phyloP scores from a whole-genome alignment of 2,329 filamentous ascomycete species.

The Ascochyta rabiei region DNA sequence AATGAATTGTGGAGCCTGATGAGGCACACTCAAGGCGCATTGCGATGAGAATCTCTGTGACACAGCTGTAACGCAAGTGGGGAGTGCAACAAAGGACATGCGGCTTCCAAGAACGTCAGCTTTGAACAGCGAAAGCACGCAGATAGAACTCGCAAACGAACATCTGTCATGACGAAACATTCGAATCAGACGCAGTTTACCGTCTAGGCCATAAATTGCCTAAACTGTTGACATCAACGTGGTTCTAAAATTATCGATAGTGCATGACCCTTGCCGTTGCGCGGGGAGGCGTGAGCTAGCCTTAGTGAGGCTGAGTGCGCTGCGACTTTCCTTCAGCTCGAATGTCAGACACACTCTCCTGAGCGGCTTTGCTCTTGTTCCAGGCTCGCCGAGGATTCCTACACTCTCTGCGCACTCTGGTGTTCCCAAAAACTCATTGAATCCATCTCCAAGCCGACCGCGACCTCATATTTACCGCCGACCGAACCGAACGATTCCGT shows the following conservation, averaged over 20 bases:
- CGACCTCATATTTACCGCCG: background rate
- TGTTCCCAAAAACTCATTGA: too few relatives aligned
- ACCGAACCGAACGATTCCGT: background rate
- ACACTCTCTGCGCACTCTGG: background rate
- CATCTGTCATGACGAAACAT: constrained; percentile 1
- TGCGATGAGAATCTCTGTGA: background rate
- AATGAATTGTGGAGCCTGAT: constrained; percentile 1
- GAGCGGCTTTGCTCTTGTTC: background rate
- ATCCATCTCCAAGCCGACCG: background rate
- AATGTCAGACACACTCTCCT: constrained; percentile 14
- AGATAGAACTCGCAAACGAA: background rate
- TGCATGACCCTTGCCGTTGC: constrained; percentile 11
- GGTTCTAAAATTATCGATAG: constrained; percentile 22
- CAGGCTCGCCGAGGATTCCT: background rate
- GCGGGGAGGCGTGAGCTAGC: constrained; percentile 16
- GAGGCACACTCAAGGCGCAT: constrained; percentile 8
- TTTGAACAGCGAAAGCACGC: background rate
- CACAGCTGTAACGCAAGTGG: constrained; percentile 13
- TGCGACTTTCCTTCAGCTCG: constrained; percentile 12
- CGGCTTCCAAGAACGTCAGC: background rate
- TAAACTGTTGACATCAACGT: constrained; percentile 18
- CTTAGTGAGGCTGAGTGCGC: constrained; percentile 16
- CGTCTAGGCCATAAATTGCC: constrained; percentile 13
- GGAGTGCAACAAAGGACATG: background rate
- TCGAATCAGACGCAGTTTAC: background rate